Percentiles rank a stretch among this genome's conserved stretches.
phyloP scores from a whole-genome alignment of 2,329 filamentous ascomycete species.

The Westerdykella aurantiaca region DNA sequence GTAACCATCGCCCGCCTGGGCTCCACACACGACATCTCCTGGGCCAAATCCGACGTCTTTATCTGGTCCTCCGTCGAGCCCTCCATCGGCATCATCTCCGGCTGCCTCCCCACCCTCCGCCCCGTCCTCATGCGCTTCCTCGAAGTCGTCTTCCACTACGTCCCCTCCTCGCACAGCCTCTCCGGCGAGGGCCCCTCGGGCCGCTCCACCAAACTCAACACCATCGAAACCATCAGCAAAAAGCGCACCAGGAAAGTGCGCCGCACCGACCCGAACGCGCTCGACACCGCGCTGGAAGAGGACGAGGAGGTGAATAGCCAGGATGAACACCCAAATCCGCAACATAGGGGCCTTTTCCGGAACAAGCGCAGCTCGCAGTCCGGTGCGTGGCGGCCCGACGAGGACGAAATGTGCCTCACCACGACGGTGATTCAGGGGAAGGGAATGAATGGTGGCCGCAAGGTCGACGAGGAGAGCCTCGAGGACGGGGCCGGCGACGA shows the following conservation, averaged over 20 bases:
- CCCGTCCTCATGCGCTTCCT: constrained; percentile 8
- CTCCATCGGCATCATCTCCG: constrained; percentile 22
- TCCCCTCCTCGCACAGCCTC: constrained; percentile 5
- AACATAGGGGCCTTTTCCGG: too few species aligned
- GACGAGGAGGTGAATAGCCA: too few species aligned
- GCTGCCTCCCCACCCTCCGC: constrained; percentile 11
- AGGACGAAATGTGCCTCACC: constrained; percentile 18
- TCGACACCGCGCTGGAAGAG: too few species aligned
- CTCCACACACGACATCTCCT: constrained; percentile 16
- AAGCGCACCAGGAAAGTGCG: constrained; percentile 17
- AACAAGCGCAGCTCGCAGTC: too few species aligned
- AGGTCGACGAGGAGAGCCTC: not conserved
- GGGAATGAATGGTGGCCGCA: constrained; percentile 2
- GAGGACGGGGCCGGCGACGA: constrained; percentile 1
- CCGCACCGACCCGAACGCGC: too few species aligned
- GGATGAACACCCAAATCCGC: too few species aligned
- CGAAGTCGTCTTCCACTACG: constrained; percentile 7
- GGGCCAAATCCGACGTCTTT: constrained; percentile 25
- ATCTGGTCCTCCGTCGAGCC: constrained; percentile 25
- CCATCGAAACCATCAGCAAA: constrained; percentile 19
- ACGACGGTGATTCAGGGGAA: constrained; percentile 11
- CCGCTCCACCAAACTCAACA: constrained; percentile 3
- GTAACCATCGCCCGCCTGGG: constrained; percentile 19
- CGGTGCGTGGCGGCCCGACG: constrained; percentile 13
- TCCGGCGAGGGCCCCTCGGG: constrained; percentile 1